Percentiles rank a stretch among this genome's conserved stretches.
These are phyloP conservation scores for Leptographium wingfieldii DNA, from an alignment of 2,329 filamentous ascomycete species.

Conservation along the genomic window DNA sequence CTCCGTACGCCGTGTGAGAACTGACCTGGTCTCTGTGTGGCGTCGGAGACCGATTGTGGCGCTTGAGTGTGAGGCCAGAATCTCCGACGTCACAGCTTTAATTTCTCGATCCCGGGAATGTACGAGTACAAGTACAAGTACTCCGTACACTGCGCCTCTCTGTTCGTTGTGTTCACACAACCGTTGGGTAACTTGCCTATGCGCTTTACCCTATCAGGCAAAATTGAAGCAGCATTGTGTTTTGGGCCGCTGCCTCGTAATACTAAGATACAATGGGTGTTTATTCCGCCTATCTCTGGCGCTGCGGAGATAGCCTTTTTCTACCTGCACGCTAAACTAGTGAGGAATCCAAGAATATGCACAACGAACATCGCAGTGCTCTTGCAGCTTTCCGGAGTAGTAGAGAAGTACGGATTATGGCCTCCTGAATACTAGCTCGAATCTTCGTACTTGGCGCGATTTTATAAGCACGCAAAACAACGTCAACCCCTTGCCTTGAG, in stretches of 20 bases:
- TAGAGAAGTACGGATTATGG: not conserved
- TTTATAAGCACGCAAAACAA: not conserved
- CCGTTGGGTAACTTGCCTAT: not conserved
- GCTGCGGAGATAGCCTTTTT: not conserved
- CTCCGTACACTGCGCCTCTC: too few species aligned
- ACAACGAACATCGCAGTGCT: not conserved
- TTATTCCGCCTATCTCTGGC: not conserved
- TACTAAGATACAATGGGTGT: not conserved
- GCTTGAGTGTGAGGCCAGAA: not conserved
- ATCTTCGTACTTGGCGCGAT: not conserved
- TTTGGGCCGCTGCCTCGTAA: not conserved
- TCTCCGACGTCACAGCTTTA: not conserved
- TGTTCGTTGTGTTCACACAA: not conserved
- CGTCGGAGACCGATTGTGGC: not conserved
- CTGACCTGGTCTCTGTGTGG: not conserved
- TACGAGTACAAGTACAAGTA: not conserved
- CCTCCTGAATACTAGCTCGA: not conserved
- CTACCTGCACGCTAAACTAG: slow-evolving; percentile 3
- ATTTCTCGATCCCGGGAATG: not conserved
- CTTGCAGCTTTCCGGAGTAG: not conserved
- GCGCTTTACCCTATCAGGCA: not conserved
- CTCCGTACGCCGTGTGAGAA: not conserved
- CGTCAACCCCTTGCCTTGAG: not conserved
- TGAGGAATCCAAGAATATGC: not conserved
- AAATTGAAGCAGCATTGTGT: not conserved